A percentile compares a stretch with the other conserved stretches of the same genome.
phyloP scores from a whole-genome alignment of 23 red algal species.

The Gracilaria domingensis region DNA sequence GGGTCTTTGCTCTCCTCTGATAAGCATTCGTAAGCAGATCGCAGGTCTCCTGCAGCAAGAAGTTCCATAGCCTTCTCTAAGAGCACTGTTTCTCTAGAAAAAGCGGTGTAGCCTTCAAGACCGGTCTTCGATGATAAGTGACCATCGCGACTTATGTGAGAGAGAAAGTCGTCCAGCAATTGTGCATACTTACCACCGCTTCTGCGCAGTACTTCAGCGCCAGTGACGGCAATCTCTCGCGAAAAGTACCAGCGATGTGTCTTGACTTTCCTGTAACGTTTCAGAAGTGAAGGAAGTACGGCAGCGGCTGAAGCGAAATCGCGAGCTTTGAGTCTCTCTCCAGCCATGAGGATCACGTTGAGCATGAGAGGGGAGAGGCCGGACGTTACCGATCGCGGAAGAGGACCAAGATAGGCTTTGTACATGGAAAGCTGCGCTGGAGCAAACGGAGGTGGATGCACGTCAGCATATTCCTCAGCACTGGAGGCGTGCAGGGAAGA shows the following conservation, averaged over 20 bases:
- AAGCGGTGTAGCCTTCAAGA: conserved; percentile 40
- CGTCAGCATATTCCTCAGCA: conserved; percentile 26
- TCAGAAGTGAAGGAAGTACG: conserved; percentile 53
- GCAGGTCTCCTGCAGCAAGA: conserved; percentile 21
- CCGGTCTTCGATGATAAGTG: conserved; percentile 31
- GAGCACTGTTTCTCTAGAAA: conserved; percentile 24
- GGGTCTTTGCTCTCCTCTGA: conserved; percentile 43
- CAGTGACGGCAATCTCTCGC: conserved; percentile 55
- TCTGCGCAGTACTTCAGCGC: conserved; percentile 65
- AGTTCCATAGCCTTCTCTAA: conserved; percentile 39
- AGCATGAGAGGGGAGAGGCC: conserved; percentile 42
- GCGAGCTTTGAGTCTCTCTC: conserved; percentile 52
- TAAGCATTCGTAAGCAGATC: conserved; percentile 42
- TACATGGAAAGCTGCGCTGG: conserved; percentile 54
- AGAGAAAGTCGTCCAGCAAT: conserved; percentile 60
- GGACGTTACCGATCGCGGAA: conserved; percentile 22
- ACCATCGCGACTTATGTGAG: conserved; percentile 66
- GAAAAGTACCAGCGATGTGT: conserved; percentile 65
- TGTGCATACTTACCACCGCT: conserved; percentile 21
- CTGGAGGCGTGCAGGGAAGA: not conserved
- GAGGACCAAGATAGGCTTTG: conserved; percentile 52
- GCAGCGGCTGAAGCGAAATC: conserved; percentile 70
- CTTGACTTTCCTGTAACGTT: conserved; percentile 52
- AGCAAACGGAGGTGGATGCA: conserved; percentile 59
- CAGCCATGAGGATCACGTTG: conserved; percentile 59